Conservation (phyloP, 2,329 filamentous ascomycete species). For the Lecanicillium sp. region DNA sequence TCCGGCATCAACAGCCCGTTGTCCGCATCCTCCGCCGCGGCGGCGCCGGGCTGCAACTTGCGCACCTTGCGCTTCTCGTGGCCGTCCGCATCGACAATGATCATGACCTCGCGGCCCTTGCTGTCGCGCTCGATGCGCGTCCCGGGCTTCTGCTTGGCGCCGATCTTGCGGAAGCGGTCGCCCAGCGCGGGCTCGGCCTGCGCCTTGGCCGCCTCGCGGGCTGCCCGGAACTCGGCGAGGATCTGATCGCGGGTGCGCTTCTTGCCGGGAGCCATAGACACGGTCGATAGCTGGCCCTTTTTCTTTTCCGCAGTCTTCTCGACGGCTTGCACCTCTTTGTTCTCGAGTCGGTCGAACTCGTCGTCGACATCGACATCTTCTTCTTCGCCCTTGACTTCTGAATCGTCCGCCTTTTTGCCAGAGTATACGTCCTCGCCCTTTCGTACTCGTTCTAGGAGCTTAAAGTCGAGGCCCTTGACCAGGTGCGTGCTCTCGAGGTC, state of each 20-base stretch:
- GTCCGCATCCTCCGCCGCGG: conserved; percentile 30
- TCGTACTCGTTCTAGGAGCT: conserved; percentile 63
- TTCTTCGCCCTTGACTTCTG: conserved; percentile 22
- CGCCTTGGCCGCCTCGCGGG: conserved; percentile 53
- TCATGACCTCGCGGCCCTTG: conserved; percentile 57
- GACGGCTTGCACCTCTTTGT: conserved; percentile 47
- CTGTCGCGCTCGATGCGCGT: conserved; percentile 55
- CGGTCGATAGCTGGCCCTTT: conserved; percentile 54
- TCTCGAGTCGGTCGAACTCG: conserved; percentile 55
- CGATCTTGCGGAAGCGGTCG: conserved; percentile 60
- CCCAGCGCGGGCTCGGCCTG: conserved; percentile 47
- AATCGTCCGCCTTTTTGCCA: conserved; percentile 27
- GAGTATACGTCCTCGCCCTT: conserved; percentile 61
- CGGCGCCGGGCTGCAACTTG: conserved; percentile 38
- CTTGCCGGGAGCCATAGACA: conserved; percentile 46
- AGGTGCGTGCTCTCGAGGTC: conserved; percentile 76
- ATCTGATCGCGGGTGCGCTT: conserved; percentile 63
- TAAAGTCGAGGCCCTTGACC: conserved; percentile 87
- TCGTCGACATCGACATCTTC: conserved; percentile 49
- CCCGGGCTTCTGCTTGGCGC: conserved; percentile 45
- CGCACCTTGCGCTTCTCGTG: conserved; percentile 61
- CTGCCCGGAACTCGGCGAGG: conserved; percentile 59
- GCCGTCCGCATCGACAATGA: conserved; percentile 60
- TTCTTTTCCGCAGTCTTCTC: conserved; percentile 47
- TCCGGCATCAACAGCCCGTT: conserved; percentile 47